These are phyloP conservation scores for Pyrrhoderma lamaoense DNA, from an alignment of 1,284 basidiomycete genomes.

Conservation along the genomic window DNA sequence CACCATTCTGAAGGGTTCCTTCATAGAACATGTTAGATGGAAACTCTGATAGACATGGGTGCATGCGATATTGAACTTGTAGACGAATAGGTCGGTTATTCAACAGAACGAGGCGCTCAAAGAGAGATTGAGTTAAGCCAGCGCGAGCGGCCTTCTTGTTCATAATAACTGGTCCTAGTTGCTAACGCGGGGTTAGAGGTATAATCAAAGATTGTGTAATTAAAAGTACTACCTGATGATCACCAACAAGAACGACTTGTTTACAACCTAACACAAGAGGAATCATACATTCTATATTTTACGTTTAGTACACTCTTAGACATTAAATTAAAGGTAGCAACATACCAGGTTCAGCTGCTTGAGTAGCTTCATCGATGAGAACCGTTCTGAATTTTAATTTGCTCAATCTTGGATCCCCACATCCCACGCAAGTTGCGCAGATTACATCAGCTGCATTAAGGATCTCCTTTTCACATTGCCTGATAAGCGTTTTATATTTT, in stretches of 20 bases:
- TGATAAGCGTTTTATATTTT: constrained; percentile 93
- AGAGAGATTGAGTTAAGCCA: constrained; percentile 94
- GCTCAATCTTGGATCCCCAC: constrained; percentile 90
- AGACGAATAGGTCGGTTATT: constrained; percentile 96
- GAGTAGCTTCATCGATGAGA: constrained; percentile 97
- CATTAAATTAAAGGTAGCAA: constrained; percentile 19
- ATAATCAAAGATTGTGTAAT: constrained; percentile 12
- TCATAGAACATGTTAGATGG: constrained; percentile 99
- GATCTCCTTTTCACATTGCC: constrained; percentile 97
- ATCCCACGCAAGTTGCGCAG: constrained; percentile 97
- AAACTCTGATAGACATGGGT: constrained; percentile 98
- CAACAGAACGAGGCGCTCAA: constrained; percentile 93
- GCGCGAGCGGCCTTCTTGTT: constrained; percentile 99
- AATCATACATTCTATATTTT: constrained; percentile 88
- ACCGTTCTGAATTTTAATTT: constrained; percentile 99
- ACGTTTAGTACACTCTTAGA: constrained; percentile 14
- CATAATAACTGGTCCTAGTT: constrained; percentile 99
- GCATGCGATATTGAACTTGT: constrained; percentile 99
- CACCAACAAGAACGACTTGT: constrained; percentile 96
- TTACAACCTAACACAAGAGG: constrained; percentile 97
- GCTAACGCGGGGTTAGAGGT: constrained; percentile 36
- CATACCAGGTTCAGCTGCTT: constrained; percentile 93
- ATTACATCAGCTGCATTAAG: constrained; percentile 94
- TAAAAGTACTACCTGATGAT: constrained; percentile 62
- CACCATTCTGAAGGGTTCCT: constrained; percentile 97